These are phyloP conservation scores for Plantago major DNA, from an alignment of 257 asterid genomes.

Conservation along the genomic window DNA sequence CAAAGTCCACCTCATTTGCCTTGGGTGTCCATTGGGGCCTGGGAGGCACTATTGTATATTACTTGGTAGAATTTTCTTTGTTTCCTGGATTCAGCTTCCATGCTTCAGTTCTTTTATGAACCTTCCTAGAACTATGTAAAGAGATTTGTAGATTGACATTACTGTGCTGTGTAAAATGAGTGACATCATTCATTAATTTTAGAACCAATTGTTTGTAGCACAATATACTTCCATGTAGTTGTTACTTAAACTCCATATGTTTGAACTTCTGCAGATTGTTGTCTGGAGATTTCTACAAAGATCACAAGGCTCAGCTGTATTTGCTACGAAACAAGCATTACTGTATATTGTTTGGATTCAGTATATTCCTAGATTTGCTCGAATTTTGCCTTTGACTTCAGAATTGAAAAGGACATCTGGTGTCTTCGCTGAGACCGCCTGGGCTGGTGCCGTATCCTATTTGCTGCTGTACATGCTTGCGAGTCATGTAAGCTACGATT, in stretches of 20 bases:
- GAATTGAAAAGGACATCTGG: slow-evolving; percentile 97
- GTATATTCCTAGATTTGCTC: slow-evolving; percentile 74
- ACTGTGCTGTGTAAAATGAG: too few relatives aligned
- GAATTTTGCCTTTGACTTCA: slow-evolving; percentile 74
- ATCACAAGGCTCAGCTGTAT: slow-evolving; percentile 90
- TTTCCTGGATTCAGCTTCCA: slow-evolving; percentile 3
- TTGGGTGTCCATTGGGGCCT: too few relatives aligned
- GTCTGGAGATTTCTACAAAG: slow-evolving; percentile 89
- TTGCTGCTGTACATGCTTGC: slow-evolving; percentile 97
- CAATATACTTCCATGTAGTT: slow-evolving; percentile 1
- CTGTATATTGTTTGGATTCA: slow-evolving; percentile 77
- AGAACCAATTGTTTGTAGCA: background rate
- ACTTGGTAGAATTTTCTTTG: slow-evolving; percentile 2
- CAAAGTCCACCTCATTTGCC: too few relatives aligned
- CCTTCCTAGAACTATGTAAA: background rate
- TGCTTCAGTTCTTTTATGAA: background rate
- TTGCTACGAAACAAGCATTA: slow-evolving; percentile 77
- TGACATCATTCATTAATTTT: too few relatives aligned
- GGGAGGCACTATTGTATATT: background rate
- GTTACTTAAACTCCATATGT: slow-evolving; percentile 9
- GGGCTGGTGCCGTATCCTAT: slow-evolving; percentile 99
- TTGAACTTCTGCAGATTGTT: slow-evolving; percentile 59
- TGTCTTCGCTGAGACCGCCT: slow-evolving; percentile 98
- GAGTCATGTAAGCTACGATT: slow-evolving; percentile 78
- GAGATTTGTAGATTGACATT: too few relatives aligned